Evolutionary conservation across 257 asterid genomes (phyloP).

Genomic region (Solanum tarijense): DNA sequence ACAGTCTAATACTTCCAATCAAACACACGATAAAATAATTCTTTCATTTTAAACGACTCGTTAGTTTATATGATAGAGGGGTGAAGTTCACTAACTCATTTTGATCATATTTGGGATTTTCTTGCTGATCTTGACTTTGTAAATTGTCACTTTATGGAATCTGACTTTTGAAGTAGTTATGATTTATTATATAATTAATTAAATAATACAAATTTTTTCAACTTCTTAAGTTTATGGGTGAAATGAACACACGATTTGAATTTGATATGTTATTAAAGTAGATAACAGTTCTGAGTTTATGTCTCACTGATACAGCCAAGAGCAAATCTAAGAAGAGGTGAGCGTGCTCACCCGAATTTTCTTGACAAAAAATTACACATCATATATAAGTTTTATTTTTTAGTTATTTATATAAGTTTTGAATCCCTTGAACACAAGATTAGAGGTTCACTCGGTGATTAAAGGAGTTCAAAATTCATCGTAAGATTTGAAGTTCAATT

Average conservation of each 20-base stretch:
- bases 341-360: no score
- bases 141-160: neutral
- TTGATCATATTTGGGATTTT: neutral
- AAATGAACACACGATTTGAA: neutral
- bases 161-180: neutral
- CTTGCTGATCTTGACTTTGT: neutral
- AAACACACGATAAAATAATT: no score
- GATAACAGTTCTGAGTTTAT: neutral
- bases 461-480: no score
- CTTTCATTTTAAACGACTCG: no score
- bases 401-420: no score
- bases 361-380: no score
- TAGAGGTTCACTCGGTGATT: no score
- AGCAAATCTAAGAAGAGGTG: no score
- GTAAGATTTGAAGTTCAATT: accelerated
- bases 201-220: neutral
- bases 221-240: neutral
- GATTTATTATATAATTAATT: neutral
- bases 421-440: neutral
- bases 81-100: neutral
- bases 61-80: neutral
- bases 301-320: neutral
- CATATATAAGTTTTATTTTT: no score
- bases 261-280: neutral
- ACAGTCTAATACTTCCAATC: no score